Evolutionary conservation across 176 grass and related monocot genomes (phyloP), one percentile per base, ranked within the genome.

Genomic region (Typha latifolia): DNA sequence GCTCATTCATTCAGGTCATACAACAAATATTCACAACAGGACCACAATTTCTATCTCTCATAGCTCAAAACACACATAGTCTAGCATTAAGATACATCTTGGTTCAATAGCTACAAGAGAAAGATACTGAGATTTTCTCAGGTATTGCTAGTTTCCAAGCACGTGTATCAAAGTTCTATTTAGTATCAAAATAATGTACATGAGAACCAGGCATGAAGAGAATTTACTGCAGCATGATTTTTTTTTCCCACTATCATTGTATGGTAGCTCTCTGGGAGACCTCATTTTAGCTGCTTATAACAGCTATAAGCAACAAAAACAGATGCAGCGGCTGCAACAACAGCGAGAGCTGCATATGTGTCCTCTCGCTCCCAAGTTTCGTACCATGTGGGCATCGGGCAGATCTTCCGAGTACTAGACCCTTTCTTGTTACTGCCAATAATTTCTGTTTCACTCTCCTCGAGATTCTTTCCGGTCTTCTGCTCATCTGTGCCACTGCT

Each of bases 341-440:
- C 86, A 71, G 83, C 95, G 69, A 99, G 89, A 63, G 85, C 77
- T 0, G 95, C 89, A 77, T 85, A 83, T 19, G 85, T 89, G 51
- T 96, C 93, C 23, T 88, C 74, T 47, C 66, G 67, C 63, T 94
- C 95, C 95, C 95, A 99, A 32, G 84, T 90, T 74, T 99, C 86
- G 24, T 86, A 87, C 84, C 81, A 90, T 64, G 79, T 90, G 11
- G 95, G 95, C 76, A 94, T 86, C 3, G 77, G 27, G 62, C 84
- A 99, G 20, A 66, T 67, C 77, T 85, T 99, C 32, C 73, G 18
- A 48, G 49, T 59, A 32, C 32, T 61, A 43, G 70, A 20, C 14
- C 81, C 77, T 78, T 86, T 87, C 70, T 63, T 83, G 55, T 50
- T 61, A 47, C 22, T 23, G 31, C 48, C 65, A 29, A 49, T 32